Percentiles rank a stretch among this genome's conserved stretches.
These are phyloP conservation scores for Fusarium sp. DNA, from an alignment of 2,329 filamentous ascomycete genomes.

Conservation along the genomic window DNA sequence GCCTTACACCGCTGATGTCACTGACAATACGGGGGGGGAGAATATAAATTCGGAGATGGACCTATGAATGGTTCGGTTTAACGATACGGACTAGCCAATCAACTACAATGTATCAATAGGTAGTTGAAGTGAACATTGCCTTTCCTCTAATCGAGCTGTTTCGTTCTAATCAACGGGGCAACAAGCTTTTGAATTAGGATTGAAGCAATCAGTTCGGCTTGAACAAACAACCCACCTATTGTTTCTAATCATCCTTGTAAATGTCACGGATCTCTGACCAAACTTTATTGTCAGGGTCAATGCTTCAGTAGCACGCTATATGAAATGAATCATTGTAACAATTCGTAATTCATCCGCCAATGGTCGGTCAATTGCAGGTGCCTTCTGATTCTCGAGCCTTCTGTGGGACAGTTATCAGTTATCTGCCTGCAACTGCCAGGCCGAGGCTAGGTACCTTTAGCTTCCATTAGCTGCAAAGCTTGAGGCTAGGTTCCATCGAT, in stretches of 20 bases:
- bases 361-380: constrained; percentile 5
- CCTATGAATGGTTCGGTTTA: not conserved
- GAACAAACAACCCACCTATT: not conserved
- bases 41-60: not conserved
- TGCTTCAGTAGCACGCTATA: not conserved
- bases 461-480: constrained; percentile 1
- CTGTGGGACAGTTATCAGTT: constrained; percentile 27
- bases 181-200: not conserved
- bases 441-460: constrained; percentile 16
- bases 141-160: too few relatives aligned
- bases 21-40: too few relatives aligned
- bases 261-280: not conserved
- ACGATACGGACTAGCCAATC: not conserved
- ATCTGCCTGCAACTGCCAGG: constrained; percentile 1
- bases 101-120: not conserved
- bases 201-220: too few relatives aligned
- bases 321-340: not conserved
- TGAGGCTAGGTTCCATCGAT: constrained; percentile 21
- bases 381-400: constrained; percentile 43
- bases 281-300: not conserved
- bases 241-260: not conserved
- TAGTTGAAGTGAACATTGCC: not conserved
- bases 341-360: constrained; percentile 14
- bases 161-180: not conserved
- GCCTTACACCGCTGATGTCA: constrained; percentile 10